A percentile compares a stretch with the other conserved stretches of the same genome.
Evolutionary conservation across 2,329 filamentous ascomycete species (phyloP).

Genomic region (Colletotrichum lindemuthianum): DNA sequence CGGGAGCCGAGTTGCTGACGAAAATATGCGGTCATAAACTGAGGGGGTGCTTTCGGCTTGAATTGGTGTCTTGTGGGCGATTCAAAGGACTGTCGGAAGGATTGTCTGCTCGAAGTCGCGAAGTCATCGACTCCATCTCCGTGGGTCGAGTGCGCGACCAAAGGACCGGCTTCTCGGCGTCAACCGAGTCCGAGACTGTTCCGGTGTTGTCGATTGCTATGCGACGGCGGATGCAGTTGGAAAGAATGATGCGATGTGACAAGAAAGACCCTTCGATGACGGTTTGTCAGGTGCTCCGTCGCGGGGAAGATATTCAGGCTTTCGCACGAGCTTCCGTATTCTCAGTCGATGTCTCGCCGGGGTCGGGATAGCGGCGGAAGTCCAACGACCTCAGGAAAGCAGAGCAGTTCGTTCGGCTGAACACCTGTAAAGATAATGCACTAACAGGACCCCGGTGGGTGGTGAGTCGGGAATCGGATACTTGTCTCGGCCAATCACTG

Average conservation of each 20-base stretch:
- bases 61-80: constrained; percentile 13
- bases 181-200: constrained; percentile 27
- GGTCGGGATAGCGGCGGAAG: constrained; percentile 28
- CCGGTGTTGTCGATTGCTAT: background rate
- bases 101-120: constrained; percentile 27
- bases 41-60: constrained; percentile 8
- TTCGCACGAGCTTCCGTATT: constrained; percentile 23
- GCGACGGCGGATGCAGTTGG: background rate
- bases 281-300: constrained; percentile 8
- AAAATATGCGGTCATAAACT: constrained; percentile 32
- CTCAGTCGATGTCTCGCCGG: constrained; percentile 4
- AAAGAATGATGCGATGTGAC: background rate
- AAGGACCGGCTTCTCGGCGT: constrained; percentile 32
- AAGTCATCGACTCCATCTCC: constrained; percentile 51
- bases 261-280: background rate
- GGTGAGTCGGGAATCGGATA: constrained; percentile 13
- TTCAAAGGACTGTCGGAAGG: constrained; percentile 17
- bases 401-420: constrained; percentile 23
- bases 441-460: constrained; percentile 25
- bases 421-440: constrained; percentile 16
- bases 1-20: constrained; percentile 24
- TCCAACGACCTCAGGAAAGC: constrained; percentile 14
- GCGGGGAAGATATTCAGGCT: constrained; percentile 6
- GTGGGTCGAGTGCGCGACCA: constrained; percentile 39
- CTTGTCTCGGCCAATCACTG: constrained; percentile 11